Base-by-base conservation (phyloP, 169 alveolate species). In the Plasmodium gallinaceum region DNA sequence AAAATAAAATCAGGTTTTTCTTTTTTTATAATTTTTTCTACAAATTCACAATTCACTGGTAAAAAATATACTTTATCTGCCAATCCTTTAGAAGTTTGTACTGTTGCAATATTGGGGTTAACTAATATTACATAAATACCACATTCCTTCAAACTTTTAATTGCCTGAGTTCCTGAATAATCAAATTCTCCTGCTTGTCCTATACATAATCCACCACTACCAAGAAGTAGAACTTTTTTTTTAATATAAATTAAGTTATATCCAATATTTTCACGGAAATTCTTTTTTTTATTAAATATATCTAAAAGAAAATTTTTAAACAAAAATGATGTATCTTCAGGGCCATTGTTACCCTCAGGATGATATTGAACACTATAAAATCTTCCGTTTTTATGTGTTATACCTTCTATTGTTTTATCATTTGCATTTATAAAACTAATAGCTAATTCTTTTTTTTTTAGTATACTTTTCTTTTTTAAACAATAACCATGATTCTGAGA, bases 161-260 rank as follows among this genome's bases (percentile, higher is more conserved):
- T 95, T 20, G 97, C 97, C 88, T 96, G 98, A 7, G 95, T 88
- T 32, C 98, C 98, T 22, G 97, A 93, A 94, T 96, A 96, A 88
- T 96, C 98, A 69, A 96, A 96, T 78, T 96, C 98, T 0, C 98
- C 98, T 2, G 98, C 98, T 74, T 96, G 98, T 18, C 98, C 98
- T 42, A 96, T 96, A 72, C 97, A 93, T 24, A 96, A 89, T 12
- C 97, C 97, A 24, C 97, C 97, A 16, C 96, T 91, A n/a, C 97
- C 94, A 32, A 94, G 74, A 46, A 94, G 92, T 57, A 93, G 86
- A 18, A 94, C 95, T 61, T 95, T 93, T 65, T 92, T 88, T 45
- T 93, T 64, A 87, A 94, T 91, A 42, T 91, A 93, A 37, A 95
- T 90, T 37, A 96, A 95, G 92, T 94, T 94, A 54, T 95, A 88